Conservation (phyloP, 176 grass and related monocot genomes). For the Pharus latifolius region DNA sequence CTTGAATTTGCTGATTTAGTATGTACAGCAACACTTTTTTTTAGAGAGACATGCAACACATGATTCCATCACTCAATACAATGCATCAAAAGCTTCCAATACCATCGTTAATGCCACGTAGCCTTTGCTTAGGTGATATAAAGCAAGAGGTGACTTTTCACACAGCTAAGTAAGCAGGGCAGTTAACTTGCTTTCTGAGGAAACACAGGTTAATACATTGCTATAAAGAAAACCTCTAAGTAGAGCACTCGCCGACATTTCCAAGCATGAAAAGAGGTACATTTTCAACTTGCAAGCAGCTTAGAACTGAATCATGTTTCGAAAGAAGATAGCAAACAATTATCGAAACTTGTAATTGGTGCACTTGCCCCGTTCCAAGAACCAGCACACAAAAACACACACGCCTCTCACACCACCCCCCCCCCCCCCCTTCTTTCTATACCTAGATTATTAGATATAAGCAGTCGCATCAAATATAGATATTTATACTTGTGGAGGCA, state of each 20-base stretch:
- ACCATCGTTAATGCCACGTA: neutral
- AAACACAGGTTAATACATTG: neutral
- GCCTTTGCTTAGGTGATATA: slow-evolving; percentile 7
- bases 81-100: neutral
- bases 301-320: slow-evolving; percentile 14
- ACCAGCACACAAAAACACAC: too few relatives aligned
- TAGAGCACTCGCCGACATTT: too few relatives aligned
- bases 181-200: slow-evolving; percentile 12
- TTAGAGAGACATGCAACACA: neutral
- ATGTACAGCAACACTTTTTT: too few relatives aligned
- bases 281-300: neutral
- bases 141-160: slow-evolving; percentile 16
- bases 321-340: neutral
- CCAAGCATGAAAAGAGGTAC: too few relatives aligned
- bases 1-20: too few relatives aligned
- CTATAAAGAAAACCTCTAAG: too few relatives aligned
- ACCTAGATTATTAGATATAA: too few relatives aligned
- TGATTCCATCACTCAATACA: neutral
- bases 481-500: too few relatives aligned
- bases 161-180: slow-evolving; percentile 15
- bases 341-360: slow-evolving; percentile 22
- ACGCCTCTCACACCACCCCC: too few relatives aligned
- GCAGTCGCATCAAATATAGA: too few relatives aligned
- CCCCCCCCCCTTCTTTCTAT: too few relatives aligned
- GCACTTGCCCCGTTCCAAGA: too few relatives aligned